These are phyloP conservation scores for Cercospora sp. DNA, from an alignment of 2,329 filamentous ascomycete genomes.

Conservation along the genomic window DNA sequence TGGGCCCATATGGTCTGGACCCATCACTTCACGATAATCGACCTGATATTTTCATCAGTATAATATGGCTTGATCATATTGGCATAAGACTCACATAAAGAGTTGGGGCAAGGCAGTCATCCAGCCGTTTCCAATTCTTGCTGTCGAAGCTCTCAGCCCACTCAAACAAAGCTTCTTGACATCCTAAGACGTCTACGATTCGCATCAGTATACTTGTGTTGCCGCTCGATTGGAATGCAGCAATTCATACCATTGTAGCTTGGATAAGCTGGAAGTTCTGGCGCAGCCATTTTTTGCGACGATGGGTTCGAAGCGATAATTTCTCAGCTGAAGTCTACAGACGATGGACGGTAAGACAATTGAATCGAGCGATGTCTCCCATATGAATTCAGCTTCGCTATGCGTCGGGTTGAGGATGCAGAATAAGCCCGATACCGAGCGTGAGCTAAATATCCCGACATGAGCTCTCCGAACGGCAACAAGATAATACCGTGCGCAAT, in stretches of 20 bases:
- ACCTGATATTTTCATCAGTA: not conserved
- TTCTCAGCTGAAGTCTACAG: not conserved
- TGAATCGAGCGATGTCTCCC: not conserved
- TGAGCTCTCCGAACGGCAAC: not conserved
- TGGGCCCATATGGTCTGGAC: not conserved
- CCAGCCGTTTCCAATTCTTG: constrained; percentile 1
- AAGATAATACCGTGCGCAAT: not conserved
- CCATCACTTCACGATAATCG: not conserved
- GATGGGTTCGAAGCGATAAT: not conserved
- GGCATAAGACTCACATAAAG: not conserved
- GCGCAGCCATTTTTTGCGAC: not conserved
- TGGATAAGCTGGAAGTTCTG: not conserved
- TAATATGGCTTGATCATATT: not conserved
- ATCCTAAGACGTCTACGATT: not conserved
- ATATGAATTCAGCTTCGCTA: not conserved
- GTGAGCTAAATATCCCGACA: not conserved
- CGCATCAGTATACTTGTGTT: not conserved
- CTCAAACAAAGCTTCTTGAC: not conserved
- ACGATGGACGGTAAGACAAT: not conserved
- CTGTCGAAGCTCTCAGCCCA: not conserved
- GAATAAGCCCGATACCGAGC: not conserved
- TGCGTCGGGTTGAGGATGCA: not conserved
- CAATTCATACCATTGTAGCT: not conserved
- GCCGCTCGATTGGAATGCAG: not conserved
- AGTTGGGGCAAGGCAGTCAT: not conserved